Evolutionary conservation across 1,139 yeast genomes (phyloP), one percentile per base, ranked within the genome.

Genomic region (Nematodospora anomalae): DNA sequence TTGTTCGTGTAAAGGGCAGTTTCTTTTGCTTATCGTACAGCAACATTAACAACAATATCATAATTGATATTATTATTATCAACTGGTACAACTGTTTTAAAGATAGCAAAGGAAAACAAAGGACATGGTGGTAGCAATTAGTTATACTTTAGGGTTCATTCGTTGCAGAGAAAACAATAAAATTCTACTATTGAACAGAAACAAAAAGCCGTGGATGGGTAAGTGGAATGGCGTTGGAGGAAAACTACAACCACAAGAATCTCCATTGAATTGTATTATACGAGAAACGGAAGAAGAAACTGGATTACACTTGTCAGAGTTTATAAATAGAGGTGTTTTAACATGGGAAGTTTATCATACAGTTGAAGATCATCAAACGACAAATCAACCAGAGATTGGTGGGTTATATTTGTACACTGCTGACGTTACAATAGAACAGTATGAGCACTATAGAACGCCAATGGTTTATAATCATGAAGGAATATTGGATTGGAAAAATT

Each of bases 171-270:
- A 63, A 39, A 57, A 65, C 27, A 45, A 57, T 26, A 55, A 53
- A 26, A 44, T 70, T 10, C 58, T 72, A 6, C 53, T 72, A 6
- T 51, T 72, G 21, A 72, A 72, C 39, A 52, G 78, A 24, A 60
- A 64, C 37, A 71, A 71, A 42, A 53, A 63, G 13, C 78, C 77
- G 2, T 71, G 76, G 74, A 71, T 69, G 76, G 78, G 78, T 2
- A 53, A 69, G 37, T 72, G 77, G 76, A 71, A 71, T 44, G 78
- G 77, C 2, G 71, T 72, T 10, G 77, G 77, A 3, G 78, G 78
- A 1, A 71, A 72, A 44, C 45, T 71, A 12, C 71, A 70, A 18
- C 38, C 46, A 0, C 53, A 43, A 7, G 76, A 69, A 45, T 42
- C 62, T 2, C 67, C 76, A 2, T 42, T 57, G 22, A 60, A 62